Evolutionary conservation across 495 filamentous ascomycete genomes (phyloP).

Genomic region (Penicillium crystallinum): DNA sequence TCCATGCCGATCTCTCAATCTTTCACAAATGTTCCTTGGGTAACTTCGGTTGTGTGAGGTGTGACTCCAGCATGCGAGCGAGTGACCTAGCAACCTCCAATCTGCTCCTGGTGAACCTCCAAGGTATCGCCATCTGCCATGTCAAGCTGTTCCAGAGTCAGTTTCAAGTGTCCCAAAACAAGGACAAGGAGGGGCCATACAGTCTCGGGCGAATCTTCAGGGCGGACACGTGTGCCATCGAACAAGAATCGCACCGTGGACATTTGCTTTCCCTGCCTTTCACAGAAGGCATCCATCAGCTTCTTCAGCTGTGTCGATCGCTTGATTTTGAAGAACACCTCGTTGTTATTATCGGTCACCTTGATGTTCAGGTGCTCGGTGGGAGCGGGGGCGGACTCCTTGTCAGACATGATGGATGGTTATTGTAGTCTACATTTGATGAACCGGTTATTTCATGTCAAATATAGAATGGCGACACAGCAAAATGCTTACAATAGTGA

Average conservation of each 20-base stretch:
- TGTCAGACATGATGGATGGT: slow-evolving; percentile 18
- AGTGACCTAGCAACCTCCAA: slow-evolving; percentile 57
- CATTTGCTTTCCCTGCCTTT: slow-evolving; percentile 83
- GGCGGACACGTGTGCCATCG: slow-evolving; percentile 85
- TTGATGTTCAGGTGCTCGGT: slow-evolving; percentile 97
- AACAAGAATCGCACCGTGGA: slow-evolving; percentile 92
- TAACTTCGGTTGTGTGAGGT: neutral
- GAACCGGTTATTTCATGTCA: neutral
- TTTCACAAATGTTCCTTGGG: neutral
- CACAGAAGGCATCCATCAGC: slow-evolving; percentile 98
- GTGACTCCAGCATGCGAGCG: neutral
- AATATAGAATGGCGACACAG: neutral
- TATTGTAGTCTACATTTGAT: neutral
- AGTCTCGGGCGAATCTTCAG: slow-evolving; percentile 83
- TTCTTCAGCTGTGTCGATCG: slow-evolving; percentile 93
- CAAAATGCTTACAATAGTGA: slow-evolving; percentile 8
- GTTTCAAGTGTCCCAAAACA: neutral
- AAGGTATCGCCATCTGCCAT: slow-evolving; percentile 96
- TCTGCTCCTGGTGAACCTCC: slow-evolving; percentile 98
- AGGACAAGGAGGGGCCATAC: slow-evolving; percentile 52
- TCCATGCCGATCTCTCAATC: neutral
- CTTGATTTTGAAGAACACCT: slow-evolving; percentile 99
- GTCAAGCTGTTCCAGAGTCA: slow-evolving; percentile 62
- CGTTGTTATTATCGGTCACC: slow-evolving; percentile 99
- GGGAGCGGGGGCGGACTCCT: slow-evolving; percentile 49